Evolutionary conservation across 306 rosid species (phyloP).

Genomic region (Mimosa bimucronata): DNA sequence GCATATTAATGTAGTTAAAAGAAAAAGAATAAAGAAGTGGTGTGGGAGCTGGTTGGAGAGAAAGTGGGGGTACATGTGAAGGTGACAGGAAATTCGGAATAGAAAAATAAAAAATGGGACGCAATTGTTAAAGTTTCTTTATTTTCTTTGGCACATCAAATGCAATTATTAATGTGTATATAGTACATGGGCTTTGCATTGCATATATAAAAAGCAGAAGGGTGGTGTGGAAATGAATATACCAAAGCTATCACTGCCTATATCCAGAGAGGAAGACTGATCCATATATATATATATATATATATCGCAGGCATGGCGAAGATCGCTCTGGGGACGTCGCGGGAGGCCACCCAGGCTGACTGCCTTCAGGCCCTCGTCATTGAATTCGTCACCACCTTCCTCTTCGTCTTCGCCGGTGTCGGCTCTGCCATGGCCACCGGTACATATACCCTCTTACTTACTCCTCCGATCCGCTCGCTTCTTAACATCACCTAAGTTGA

Average conservation of each 20-base stretch:
- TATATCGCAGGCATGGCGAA: slow-evolving; percentile 52
- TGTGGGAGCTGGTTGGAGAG: background rate
- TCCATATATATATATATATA: too few relatives aligned
- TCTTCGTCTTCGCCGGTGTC: slow-evolving; percentile 84
- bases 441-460: slow-evolving; percentile 8
- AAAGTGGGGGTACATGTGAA: background rate
- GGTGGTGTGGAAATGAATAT: background rate
- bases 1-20: background rate
- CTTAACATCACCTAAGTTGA: too few relatives aligned
- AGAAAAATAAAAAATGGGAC: background rate
- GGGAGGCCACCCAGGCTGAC: slow-evolving; percentile 70
- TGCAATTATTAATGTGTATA: background rate
- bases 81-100: background rate
- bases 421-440: slow-evolving; percentile 78
- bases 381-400: slow-evolving; percentile 84
- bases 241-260: background rate
- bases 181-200: too few relatives aligned
- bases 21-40: background rate
- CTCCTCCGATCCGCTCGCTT: background rate
- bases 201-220: background rate
- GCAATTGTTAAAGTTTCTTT: background rate
- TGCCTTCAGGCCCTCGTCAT: slow-evolving; percentile 74
- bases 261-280: too few relatives aligned
- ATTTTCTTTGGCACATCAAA: background rate
- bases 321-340: slow-evolving; percentile 63